Percentiles rank a stretch among this genome's conserved stretches.
Conservation (phyloP, 371 early-diverging fungal genomes). For the Phascolomyces articulosus region DNA sequence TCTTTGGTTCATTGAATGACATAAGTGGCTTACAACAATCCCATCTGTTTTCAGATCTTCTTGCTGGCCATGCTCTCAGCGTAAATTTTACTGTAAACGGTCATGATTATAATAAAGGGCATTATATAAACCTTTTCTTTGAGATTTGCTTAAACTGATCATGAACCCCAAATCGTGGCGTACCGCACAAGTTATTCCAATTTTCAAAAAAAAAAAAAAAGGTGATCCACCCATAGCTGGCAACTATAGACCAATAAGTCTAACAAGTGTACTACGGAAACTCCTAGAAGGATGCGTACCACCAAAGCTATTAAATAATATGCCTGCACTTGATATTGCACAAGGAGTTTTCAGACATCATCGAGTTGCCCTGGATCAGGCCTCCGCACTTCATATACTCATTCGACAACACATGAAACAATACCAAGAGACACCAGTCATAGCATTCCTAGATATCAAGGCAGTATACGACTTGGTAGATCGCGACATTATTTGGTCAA, state of each 20-base stretch:
- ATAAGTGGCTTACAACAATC: neutral
- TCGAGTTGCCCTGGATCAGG: slow-evolving; percentile 23
- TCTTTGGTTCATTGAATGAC: neutral
- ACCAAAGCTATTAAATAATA: neutral
- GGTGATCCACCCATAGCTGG: slow-evolving; percentile 3
- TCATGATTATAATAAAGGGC: neutral
- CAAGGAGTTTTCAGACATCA: slow-evolving; percentile 22
- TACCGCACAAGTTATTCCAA: slow-evolving; percentile 22
- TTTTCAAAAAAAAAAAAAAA: slow-evolving; percentile 28
- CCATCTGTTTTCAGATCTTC: neutral
- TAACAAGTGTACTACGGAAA: slow-evolving; percentile 16
- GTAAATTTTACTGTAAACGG: neutral
- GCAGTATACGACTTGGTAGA: slow-evolving; percentile 21
- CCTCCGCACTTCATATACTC: slow-evolving; percentile 1
- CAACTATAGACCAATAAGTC: slow-evolving; percentile 22
- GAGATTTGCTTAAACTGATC: too few species aligned
- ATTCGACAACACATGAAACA: neutral
- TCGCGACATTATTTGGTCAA: slow-evolving; percentile 16
- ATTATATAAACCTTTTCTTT: too few species aligned
- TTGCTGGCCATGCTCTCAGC: neutral
- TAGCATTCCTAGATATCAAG: slow-evolving; percentile 30
- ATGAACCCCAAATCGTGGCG: too few species aligned
- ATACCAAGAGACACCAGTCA: slow-evolving; percentile 1
- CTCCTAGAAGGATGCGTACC: slow-evolving; percentile 12
- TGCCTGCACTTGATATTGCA: slow-evolving; percentile 13